Evolutionary conservation across 352 stramenopile genomes (phyloP), one percentile per base, ranked within the genome.

Genomic region (Globisporangium paroecandrum): DNA sequence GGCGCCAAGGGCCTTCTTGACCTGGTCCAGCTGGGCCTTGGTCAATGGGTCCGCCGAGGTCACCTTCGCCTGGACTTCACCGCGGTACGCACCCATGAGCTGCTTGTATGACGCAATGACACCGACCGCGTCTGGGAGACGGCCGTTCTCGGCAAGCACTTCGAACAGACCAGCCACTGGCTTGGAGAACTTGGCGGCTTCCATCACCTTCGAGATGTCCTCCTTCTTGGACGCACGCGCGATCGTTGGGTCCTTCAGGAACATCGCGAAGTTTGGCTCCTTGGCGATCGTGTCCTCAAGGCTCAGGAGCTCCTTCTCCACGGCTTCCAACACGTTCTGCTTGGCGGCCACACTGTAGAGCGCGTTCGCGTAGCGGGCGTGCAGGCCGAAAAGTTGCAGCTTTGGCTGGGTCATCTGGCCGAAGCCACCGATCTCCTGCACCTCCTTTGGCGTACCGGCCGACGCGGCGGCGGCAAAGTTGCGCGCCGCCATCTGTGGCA

Each of bases 241-340:
- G 69, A 99, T 98, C 69, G 98, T 97, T 25, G 97, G 97, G 87
- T 99, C 98, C 73, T 97, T 94, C 41, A 99, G 83, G 78, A 99
- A 99, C 64, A 76, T 85, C 13, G 80, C 80, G 74, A 99, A 99
- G 74, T 91, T 84, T 15, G 83, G 72, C 74, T 96, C 96, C 66
- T 89, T 93, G 55, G 79, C 69, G 64, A 98, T 97, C 56, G 82
- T 89, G 54, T 84, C 77, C 67, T 91, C 77, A 65, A 95, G 83
- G 27, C 65, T 78, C 75, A 98, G 94, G 8, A 97, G 77, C 76
- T 97, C 89, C 77, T 93, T 91, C 81, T 97, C 89, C 47, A 97
- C 89, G 0, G 81, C 71, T 18, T 94, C 85, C 12, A 97, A 73
- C 70, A 76, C 68, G 71, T 94, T 90, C 72, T 91, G 78, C 78